Evolutionary conservation across 805 yeast species (phyloP), one percentile per base, ranked within the genome.

Genomic region (Saccharomycopsis fodiens): DNA sequence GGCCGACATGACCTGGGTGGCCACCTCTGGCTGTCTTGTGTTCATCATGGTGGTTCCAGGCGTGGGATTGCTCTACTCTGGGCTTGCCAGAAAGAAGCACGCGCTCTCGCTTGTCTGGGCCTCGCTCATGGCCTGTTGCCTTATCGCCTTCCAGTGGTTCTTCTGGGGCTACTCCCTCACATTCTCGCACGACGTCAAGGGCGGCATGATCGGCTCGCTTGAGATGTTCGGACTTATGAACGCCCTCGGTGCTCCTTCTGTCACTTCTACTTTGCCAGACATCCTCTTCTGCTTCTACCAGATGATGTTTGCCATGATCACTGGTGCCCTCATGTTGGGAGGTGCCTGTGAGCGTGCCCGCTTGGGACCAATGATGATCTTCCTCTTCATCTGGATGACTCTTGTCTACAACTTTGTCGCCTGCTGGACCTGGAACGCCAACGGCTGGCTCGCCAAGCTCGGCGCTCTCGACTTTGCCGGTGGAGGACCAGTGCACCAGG

Each of bases 341-440:
- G 98, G 96, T 66, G 96, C 96, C 43, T 86, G 94, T 65, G 98
- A 93, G 68, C 80, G 98, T 64, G 97, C 96, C 15, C 76, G 97
- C 59, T 76, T 93, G 53, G 91, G 91, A 35, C 97, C 98, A 51
- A 85, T 89, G 91, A 85, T 93, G 91, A 77, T 93, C 27, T 91
- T 88, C 70, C 70, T 91, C 54, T 93, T 93, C 65, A 66, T 85
- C 54, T 93, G 97, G 96, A 78, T 85, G 70, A 88, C 97, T 7
- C 76, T 93, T 39, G 98, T 93, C 38, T 93, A 93, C 74, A 83
- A 94, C 65, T 97, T 97, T 46, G 74, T 84, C 64, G 98, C 97
- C 15, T 84, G 82, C 68, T 91, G 97, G 97, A 85, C 95, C 21
- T 93, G 98, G 98, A 91, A 91, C 64, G 76, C 82, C 21, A 75